Evolutionary conservation across 169 alveolate species (phyloP), one percentile per base, ranked within the genome.

Genomic region (Plasmodium berghei): DNA sequence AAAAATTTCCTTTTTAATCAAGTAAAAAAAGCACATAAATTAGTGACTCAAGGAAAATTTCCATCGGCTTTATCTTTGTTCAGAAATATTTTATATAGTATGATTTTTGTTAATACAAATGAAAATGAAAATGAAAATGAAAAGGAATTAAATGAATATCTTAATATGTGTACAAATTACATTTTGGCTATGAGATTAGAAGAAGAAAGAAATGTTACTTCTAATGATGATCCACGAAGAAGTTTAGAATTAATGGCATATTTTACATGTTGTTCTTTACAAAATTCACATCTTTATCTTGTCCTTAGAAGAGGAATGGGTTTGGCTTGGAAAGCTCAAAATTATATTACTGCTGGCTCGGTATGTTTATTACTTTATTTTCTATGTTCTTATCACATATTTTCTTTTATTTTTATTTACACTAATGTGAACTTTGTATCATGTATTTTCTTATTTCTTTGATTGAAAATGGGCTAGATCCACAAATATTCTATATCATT

Each of bases 301-400:
- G 97, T 94, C 70, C 67, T 95, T 59, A 74, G 97, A 45, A 93
- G 97, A 54, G 95, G 96, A 12, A 94, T 95, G 95, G 97, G 97
- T n/a, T 87, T 95, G 40, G 94, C 95, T 46, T 95, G 97, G 97
- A 95, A 95, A 75, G 96, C 96, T 5, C 95, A 95, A 40, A 95
- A 95, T 70, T 95, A 93, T 73, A 89, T 70, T n/a, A 95, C 96
- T 0, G 95, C 97, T 14, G 96, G 91, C 70, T 85, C 91, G 75
- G 90, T 80, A 59, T 34, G n/a, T 24, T 3, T 22, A 58, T 62
- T 2, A 24, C 45, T 24, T 24, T 26, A 6, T 2, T 24, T 6
- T 12, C 54, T 1, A 42, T 26, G 0, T 49, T 1, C n/a, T 1
- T 14, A 1, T 6, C 55, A 10, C 55, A 46, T 8, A 8, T 8